Evolutionary conservation across 768 basidiomycete species (phyloP), one percentile per base, ranked within the genome.

Genomic region (Leccinum uliginosum): DNA sequence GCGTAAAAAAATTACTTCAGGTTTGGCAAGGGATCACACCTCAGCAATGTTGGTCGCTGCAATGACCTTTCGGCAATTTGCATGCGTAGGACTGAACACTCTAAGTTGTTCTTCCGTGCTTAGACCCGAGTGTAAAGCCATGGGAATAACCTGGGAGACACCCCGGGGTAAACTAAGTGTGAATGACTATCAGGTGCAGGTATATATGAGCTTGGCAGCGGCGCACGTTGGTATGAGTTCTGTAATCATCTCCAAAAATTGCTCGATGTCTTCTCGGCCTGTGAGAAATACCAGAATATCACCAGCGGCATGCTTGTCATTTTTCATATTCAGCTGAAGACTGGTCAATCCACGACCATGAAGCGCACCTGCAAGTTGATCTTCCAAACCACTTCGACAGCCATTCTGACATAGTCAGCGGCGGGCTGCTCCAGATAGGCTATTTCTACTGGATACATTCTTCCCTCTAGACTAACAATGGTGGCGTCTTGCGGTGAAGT

Each of bases 1-100:
- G 10, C 6, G 32, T 59, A 35, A 35, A 54, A 46, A 24, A 8
- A 26, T 50, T 34, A 30, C 24, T 10, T 43, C 7, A 48, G 35
- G 44, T 34, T 34, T 0, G 19, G 17, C 48, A 7, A n/a, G 45
- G 23, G 43, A 24, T 51, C 73, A 23, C 60, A 87, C 90, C 74
- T 99, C 97, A 15, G 97, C 97, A 50, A 98, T 95, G 68, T 99
- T 99, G 0, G 97, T 99, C 4, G 91, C 81, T 27, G 97, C 82
- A 51, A 99, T 86, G 51, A 97, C 86, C 71, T 98, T 99, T 53
- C 97, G 81, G 3, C 79, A 83, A 47, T 89, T 87, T 30, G 79
- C 76, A n/a, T 85, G 83, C 15, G 90, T 73, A 7, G 86, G 80
- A 57, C 89, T 83, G 65, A 99, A 99, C 3, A 94, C 86, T 53